Percentiles rank a stretch among this genome's conserved stretches.
Conservation (phyloP, 495 filamentous ascomycete species). For the Hypoxylon crocopeplum region DNA sequence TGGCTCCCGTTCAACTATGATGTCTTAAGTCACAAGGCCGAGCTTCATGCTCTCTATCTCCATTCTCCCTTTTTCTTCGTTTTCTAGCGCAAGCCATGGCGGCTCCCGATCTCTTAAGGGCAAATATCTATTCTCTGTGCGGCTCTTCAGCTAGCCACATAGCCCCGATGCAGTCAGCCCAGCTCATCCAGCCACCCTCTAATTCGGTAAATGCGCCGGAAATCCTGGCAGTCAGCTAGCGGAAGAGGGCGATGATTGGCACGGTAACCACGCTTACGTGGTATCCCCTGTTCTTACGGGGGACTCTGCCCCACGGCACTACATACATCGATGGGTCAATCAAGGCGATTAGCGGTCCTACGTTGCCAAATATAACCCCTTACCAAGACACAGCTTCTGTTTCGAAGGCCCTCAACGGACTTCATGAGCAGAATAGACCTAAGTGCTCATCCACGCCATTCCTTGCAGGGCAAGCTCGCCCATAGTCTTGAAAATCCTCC, state of each 20-base stretch:
- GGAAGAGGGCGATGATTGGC: slow-evolving; percentile 21
- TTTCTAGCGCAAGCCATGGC: slow-evolving; percentile 1
- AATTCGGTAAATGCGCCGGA: background rate
- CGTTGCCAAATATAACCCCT: background rate
- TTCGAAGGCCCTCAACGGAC: too few relatives aligned
- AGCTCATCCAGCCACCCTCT: slow-evolving; percentile 8
- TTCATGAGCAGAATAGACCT: too few relatives aligned
- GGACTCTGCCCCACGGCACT: slow-evolving; percentile 22
- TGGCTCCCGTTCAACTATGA: background rate
- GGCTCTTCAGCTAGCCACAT: background rate
- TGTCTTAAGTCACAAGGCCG: background rate
- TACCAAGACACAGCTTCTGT: too few relatives aligned
- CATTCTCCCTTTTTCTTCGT: background rate
- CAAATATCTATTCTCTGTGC: background rate
- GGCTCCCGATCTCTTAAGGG: slow-evolving; percentile 11
- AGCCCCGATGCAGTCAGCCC: too few relatives aligned
- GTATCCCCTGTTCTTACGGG: slow-evolving; percentile 1
- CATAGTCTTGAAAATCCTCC: too few relatives aligned
- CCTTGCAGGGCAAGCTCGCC: too few relatives aligned
- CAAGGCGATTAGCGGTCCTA: background rate
- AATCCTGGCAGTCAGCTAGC: background rate
- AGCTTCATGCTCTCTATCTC: background rate
- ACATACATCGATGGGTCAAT: slow-evolving; percentile 23
- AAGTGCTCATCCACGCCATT: too few relatives aligned
- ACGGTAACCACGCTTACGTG: slow-evolving; percentile 7